Conservation (phyloP, 2,329 filamentous ascomycete genomes). For the Arachnomyces sp. region DNA sequence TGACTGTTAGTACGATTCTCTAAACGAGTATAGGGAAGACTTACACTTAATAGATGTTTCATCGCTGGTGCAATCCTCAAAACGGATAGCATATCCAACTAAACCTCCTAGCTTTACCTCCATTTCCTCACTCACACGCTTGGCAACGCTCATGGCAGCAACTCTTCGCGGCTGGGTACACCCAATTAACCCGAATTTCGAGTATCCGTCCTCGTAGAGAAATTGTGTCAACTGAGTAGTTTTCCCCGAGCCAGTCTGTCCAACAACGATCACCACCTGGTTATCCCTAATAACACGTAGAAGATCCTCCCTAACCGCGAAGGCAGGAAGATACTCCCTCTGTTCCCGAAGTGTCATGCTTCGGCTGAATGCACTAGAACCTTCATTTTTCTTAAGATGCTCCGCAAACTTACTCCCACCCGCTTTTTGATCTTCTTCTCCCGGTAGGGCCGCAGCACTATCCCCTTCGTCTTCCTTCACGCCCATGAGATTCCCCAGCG, state of each 20-base stretch:
- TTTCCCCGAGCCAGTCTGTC: constrained; percentile 95
- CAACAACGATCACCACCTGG: constrained; percentile 92
- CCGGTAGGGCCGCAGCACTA: constrained; percentile 70
- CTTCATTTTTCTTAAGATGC: constrained; percentile 80
- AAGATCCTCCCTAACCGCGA: constrained; percentile 90
- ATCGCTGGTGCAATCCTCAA: constrained; percentile 95
- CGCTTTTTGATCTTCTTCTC: constrained; percentile 59
- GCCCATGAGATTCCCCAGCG: constrained; percentile 89
- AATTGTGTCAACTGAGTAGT: constrained; percentile 97
- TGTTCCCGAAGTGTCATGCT: constrained; percentile 88
- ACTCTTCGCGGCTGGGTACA: constrained; percentile 96
- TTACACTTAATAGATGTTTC: constrained; percentile 86
- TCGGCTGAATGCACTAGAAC: constrained; percentile 84
- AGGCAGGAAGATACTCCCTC: constrained; percentile 86
- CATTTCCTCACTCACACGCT: constrained; percentile 98
- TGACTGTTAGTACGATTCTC: constrained; percentile 9
- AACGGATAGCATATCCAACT: constrained; percentile 95
- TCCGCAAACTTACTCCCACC: constrained; percentile 73
- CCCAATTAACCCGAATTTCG: constrained; percentile 78
- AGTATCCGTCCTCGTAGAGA: constrained; percentile 90
- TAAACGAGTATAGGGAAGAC: constrained; percentile 12
- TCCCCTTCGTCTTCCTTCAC: constrained; percentile 85
- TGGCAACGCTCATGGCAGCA: constrained; percentile 97
- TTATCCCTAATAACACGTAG: constrained; percentile 90
- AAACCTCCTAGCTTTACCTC: constrained; percentile 78